phyloP scores from a whole-genome alignment of 208 protist genomes.

The Acanthamoeba castellanii region DNA sequence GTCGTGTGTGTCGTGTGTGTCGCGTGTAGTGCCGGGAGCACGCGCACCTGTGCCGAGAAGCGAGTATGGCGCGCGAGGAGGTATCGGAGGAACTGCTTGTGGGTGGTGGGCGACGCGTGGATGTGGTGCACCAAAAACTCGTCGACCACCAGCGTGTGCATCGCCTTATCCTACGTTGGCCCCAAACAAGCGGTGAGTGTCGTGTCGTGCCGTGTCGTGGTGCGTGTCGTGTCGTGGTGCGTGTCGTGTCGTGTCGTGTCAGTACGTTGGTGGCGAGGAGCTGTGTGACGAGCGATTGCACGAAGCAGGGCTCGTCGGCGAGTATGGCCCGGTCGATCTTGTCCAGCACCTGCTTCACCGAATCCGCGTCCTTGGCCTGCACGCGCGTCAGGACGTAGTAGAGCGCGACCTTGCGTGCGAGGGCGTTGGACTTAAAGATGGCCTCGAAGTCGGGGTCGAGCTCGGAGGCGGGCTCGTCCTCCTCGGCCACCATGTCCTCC shows the following conservation, averaged over 20 bases:
- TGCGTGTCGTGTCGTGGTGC: no score
- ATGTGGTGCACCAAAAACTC: slow-evolving; percentile 75
- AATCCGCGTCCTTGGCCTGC: slow-evolving; percentile 30
- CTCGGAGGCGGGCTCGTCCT: slow-evolving; percentile 30
- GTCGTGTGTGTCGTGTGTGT: neutral
- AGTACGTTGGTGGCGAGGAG: slow-evolving; percentile 58
- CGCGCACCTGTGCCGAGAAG: neutral
- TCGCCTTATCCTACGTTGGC: slow-evolving; percentile 18
- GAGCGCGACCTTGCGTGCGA: slow-evolving; percentile 70
- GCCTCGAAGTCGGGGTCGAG: slow-evolving; percentile 20
- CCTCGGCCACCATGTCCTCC: slow-evolving; percentile 64
- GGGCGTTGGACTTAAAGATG: slow-evolving; percentile 62
- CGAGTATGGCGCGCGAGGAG: slow-evolving; percentile 30
- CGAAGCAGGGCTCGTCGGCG: slow-evolving; percentile 49
- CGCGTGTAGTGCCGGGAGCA: neutral
- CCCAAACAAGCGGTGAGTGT: no score
- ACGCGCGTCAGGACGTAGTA: slow-evolving; percentile 75
- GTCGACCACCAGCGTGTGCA: slow-evolving; percentile 69
- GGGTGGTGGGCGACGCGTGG: slow-evolving; percentile 7
- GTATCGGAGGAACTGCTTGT: slow-evolving; percentile 63
- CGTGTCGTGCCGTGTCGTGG: no score
- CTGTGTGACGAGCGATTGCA: slow-evolving; percentile 76
- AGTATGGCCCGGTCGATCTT: slow-evolving; percentile 13
- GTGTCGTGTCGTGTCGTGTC: neutral
- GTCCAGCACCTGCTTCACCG: slow-evolving; percentile 74